Conservation (phyloP, 805 yeast species). For the Candida silvatica region DNA sequence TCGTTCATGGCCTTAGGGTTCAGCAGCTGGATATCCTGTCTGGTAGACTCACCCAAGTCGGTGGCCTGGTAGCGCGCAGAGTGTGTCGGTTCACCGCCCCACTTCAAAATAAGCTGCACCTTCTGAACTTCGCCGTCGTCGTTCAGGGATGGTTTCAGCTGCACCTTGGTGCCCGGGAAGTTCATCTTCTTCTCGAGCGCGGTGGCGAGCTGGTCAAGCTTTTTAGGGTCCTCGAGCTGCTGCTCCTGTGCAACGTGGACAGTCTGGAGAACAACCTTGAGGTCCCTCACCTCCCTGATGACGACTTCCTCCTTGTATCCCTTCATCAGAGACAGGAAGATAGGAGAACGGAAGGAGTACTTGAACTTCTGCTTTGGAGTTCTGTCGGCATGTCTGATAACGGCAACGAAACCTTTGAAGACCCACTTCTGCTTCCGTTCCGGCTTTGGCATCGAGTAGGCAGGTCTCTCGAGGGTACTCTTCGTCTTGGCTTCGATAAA, state of each 20-base stretch:
- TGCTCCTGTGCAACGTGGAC: constrained; percentile 75
- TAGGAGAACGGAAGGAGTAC: constrained; percentile 83
- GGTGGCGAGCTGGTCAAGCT: constrained; percentile 64
- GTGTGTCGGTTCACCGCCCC: constrained; percentile 99
- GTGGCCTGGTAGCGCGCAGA: constrained; percentile 91
- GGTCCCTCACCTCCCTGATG: constrained; percentile 80
- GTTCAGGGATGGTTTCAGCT: constrained; percentile 79
- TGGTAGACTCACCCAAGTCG: constrained; percentile 91
- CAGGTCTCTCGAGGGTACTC: constrained; percentile 11
- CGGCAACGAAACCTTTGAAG: constrained; percentile 84
- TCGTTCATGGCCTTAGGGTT: constrained; percentile 80
- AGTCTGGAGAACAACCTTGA: constrained; percentile 78
- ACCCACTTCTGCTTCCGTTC: constrained; percentile 90
- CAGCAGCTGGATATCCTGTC: constrained; percentile 83
- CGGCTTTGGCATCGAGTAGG: constrained; percentile 17
- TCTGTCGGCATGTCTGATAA: constrained; percentile 95
- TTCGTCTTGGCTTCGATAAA: constrained; percentile 54
- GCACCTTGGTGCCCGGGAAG: constrained; percentile 95
- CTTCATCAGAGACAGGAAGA: constrained; percentile 77
- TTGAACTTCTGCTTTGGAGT: constrained; percentile 98
- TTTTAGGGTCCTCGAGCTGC: constrained; percentile 70
- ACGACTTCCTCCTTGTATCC: constrained; percentile 96
- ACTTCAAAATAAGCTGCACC: constrained; percentile 89
- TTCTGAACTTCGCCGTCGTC: constrained; percentile 69
- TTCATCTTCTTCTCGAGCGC: constrained; percentile 85